Base-by-base conservation (phyloP, 108 stramenopile species). In the Skeletonema potamos region DNA sequence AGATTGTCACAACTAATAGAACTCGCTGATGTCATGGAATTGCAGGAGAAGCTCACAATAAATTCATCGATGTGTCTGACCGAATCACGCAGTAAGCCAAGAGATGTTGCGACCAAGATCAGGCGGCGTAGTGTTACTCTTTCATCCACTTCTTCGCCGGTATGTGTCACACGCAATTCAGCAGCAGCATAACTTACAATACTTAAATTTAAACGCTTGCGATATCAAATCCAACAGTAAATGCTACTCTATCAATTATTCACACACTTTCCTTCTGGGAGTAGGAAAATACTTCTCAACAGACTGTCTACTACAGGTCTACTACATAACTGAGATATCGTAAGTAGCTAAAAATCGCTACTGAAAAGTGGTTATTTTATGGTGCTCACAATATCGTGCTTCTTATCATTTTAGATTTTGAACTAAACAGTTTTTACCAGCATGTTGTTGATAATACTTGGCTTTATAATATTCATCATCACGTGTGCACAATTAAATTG, bases 401-500 rank as follows among this genome's bases (percentile, higher is more conserved):
- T n/a, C n/a, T n/a, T n/a, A n/a, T n/a, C n/a, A n/a, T n/a, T n/a
- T n/a, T n/a, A n/a, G n/a, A n/a, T n/a, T n/a, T n/a, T n/a, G n/a
- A n/a, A n/a, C n/a, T n/a, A n/a, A n/a, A n/a, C n/a, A n/a, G n/a
- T n/a, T n/a, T n/a, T n/a, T n/a, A n/a, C n/a, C n/a, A n/a, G n/a
- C n/a, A n/a, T 48, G 46, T 48, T 55, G 9, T 55, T 22, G 7
- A 55, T 29, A 57, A 55, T 55, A 62, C 33, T 63, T n/a, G 11
- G 26, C 18, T 63, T 63, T 17, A 26, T 39, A 6, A 11, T 63
- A 8, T 12, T 59, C 22, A 51, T 77, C 30, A 65, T 77, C 30
- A 22, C 30, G 12, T 65, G 68, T 17, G 68, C 76, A 15, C 68
- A 69, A 57, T 54, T 77, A 39, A 77, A 77, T 33, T 77, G 76